Conservation (phyloP, 2,329 filamentous ascomycete species). For the Ascochyta lentis region DNA sequence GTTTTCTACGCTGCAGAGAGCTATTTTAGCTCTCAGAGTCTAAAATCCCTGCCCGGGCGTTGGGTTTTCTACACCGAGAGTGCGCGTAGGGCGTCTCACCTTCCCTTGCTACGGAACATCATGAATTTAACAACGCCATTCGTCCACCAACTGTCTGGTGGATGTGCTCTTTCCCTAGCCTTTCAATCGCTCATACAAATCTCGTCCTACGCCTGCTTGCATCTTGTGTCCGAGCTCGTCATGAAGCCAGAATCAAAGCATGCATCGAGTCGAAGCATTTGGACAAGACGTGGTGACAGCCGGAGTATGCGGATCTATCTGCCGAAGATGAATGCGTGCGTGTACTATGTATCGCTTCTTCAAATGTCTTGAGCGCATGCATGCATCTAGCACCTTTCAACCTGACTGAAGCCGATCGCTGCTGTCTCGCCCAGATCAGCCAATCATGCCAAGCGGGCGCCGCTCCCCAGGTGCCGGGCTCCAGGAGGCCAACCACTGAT, state of each 20-base stretch:
- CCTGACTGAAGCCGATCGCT: not conserved
- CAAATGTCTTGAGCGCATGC: not conserved
- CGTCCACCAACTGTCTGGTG: not conserved
- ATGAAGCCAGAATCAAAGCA: too few species aligned
- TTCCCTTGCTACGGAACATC: not conserved
- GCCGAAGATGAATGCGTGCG: not conserved
- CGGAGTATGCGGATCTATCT: not conserved
- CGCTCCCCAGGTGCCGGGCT: not conserved
- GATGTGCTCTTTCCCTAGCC: not conserved
- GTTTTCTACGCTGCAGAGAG: too few species aligned
- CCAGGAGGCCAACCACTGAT: not conserved
- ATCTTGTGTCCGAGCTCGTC: not conserved
- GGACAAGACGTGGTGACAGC: not conserved
- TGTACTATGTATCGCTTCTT: not conserved
- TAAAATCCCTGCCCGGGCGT: too few species aligned
- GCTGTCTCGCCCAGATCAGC: not conserved
- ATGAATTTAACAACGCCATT: not conserved
- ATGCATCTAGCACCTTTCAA: not conserved
- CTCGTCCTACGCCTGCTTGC: not conserved
- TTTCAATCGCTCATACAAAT: not conserved
- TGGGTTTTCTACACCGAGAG: too few species aligned
- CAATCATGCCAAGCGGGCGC: not conserved
- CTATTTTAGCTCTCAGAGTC: too few species aligned
- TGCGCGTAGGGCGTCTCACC: not conserved
- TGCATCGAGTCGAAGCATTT: not conserved